Percentiles rank a stretch among this genome's conserved stretches.
phyloP scores from a whole-genome alignment of 352 stramenopile species.

The Ochromonadaceae sp. region DNA sequence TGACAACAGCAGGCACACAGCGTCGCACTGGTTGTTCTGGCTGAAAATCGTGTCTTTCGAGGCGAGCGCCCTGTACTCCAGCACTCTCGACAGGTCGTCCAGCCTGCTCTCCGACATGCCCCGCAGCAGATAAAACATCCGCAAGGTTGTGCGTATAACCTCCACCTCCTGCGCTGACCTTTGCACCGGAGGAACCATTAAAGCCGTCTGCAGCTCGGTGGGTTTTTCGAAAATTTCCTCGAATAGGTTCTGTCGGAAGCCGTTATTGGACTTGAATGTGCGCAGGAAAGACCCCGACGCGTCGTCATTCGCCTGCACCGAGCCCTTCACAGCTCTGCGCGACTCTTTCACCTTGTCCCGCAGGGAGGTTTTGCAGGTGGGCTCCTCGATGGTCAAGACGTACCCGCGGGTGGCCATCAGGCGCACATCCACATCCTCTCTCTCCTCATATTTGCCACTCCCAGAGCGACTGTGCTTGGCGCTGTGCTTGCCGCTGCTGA shows the following conservation, averaged over 20 bases:
- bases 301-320: not conserved
- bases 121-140: not conserved
- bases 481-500: too few species aligned
- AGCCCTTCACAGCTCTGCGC: too few species aligned
- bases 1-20: not conserved
- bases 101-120: not conserved
- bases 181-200: not conserved
- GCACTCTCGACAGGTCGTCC: not conserved
- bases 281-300: not conserved
- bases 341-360: too few species aligned
- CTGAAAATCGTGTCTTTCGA: not conserved
- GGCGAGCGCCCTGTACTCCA: constrained; percentile 12
- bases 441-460: too few species aligned
- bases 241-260: constrained; percentile 4
- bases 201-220: not conserved
- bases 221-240: constrained; percentile 15
- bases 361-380: too few species aligned
- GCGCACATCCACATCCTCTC: too few species aligned
- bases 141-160: not conserved
- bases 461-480: too few species aligned
- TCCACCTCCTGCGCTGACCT: not conserved
- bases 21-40: not conserved
- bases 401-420: too few species aligned
- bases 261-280: constrained; percentile 7
- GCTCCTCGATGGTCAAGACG: too few species aligned